Conservation (phyloP, 2,329 filamentous ascomycete species). For the Ophiostoma sp. region DNA sequence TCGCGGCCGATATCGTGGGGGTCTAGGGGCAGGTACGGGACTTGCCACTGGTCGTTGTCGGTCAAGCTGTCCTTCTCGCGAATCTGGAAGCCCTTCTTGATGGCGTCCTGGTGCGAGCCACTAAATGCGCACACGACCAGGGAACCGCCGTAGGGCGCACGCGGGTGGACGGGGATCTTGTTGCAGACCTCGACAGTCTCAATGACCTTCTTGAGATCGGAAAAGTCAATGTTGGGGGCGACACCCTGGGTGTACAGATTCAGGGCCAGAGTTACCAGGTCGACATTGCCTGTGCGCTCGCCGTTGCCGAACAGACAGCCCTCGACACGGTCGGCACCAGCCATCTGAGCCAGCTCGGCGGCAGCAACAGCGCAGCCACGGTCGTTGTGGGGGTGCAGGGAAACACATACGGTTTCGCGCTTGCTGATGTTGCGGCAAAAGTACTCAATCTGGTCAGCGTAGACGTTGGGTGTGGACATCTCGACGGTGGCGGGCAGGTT, state of each 20-base stretch:
- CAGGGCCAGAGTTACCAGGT: conserved; percentile 83
- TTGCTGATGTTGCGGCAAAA: conserved; percentile 83
- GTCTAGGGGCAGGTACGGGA: conserved; percentile 90
- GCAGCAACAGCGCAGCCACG: conserved; percentile 84
- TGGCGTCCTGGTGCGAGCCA: conserved; percentile 90
- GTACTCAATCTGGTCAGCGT: conserved; percentile 93
- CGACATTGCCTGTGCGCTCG: conserved; percentile 91
- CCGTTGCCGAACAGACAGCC: conserved; percentile 93
- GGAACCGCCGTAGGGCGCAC: conserved; percentile 84
- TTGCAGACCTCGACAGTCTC: conserved; percentile 86
- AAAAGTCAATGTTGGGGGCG: conserved; percentile 81
- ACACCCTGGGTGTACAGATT: conserved; percentile 96
- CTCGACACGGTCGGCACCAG: conserved; percentile 88
- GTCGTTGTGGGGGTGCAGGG: conserved; percentile 92
- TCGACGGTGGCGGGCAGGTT: conserved; percentile 96
- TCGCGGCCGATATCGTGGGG: conserved; percentile 89
- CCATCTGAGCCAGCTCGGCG: conserved; percentile 92
- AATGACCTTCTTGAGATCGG: conserved; percentile 78
- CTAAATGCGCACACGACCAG: conserved; percentile 91
- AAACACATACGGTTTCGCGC: conserved; percentile 81
- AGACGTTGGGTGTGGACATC: conserved; percentile 89
- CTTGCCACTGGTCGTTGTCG: conserved; percentile 67
- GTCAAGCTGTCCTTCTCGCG: conserved; percentile 57
- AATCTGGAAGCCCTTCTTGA: conserved; percentile 81
- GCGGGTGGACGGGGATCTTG: conserved; percentile 87